Base-by-base conservation (phyloP, 345 rosid species). In the Carallia brachiata region DNA sequence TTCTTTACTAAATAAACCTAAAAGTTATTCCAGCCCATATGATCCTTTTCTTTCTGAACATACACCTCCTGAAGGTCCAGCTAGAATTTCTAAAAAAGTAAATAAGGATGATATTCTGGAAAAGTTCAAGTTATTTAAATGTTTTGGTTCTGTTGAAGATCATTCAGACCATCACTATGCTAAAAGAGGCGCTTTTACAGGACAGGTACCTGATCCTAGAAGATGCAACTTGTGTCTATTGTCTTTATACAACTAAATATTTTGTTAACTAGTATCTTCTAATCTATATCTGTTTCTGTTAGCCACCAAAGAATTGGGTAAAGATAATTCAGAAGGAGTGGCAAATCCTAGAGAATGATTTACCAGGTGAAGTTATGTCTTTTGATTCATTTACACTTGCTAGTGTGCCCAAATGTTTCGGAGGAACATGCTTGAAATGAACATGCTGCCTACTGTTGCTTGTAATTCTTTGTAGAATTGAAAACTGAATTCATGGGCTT, bases 321-420 rank as follows among this genome's bases (percentile, higher is more conserved):
- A 90, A 82, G 79, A 90, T 78, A 79, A 89, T 91, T 72, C 93
- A 85, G 78, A 95, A 90, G 6, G 98, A 94, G 78, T 94, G 98
- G 98, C 86, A 44, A 80, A 88, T 84, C 62, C 85, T 91, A 65
- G 90, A 87, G 81, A 85, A 90, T 65, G 95, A 91, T 81, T 84
- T 94, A 86, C 97, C 98, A 48, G 97, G 98, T 90, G 59, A 44
- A 70, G 73, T 52, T 32, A 36, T 31, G 30, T 60, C 34, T 62
- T 67, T 12, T 7, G 34, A 52, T 61, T 74, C 50, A 44, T 15
- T 44, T 44, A 12, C 50, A 44, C 1, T 13, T 1, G 12, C 15
- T 10, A 13, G 50, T 3, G 2, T 0, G 16, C 50, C 16, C 50
- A 3, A 44, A 44, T 3, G 50, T 44, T 44, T 44, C 12, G 50